Evolutionary conservation across 306 rosid genomes (phyloP).

Genomic region (Rosa lucieae): DNA sequence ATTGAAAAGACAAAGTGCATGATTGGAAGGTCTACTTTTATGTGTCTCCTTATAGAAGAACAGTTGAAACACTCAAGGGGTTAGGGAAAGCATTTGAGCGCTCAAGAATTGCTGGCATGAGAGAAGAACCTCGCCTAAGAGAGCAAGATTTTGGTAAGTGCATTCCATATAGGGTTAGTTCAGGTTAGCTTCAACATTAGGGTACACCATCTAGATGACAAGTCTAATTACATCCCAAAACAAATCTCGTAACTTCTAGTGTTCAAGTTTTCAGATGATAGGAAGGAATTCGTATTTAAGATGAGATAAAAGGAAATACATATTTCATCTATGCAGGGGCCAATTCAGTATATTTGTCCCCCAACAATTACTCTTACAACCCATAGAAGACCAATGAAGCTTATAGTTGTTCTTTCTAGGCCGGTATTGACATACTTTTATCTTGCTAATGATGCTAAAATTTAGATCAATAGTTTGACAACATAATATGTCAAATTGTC

Average conservation of each 20-base stretch:
- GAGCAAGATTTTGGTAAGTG: constrained; percentile 83
- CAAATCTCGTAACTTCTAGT: neutral
- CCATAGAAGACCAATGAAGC: neutral
- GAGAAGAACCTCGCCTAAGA: constrained; percentile 84
- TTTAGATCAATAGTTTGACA: neutral
- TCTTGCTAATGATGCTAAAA: neutral
- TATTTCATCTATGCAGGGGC: too few relatives aligned
- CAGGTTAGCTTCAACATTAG: constrained; percentile 18
- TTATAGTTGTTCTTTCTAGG: too few relatives aligned
- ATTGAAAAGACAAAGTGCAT: constrained; percentile 43
- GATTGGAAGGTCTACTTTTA: constrained; percentile 78
- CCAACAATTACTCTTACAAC: neutral
- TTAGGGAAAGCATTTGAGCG: constrained; percentile 70
- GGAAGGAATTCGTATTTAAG: too few relatives aligned
- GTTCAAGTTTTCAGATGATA: neutral
- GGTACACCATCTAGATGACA: neutral
- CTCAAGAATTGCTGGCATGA: constrained; percentile 65
- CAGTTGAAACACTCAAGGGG: constrained; percentile 53
- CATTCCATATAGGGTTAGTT: constrained; percentile 28
- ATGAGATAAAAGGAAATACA: too few relatives aligned
- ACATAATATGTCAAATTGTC: neutral
- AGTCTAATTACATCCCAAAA: neutral
- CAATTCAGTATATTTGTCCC: neutral
- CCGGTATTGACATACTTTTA: too few relatives aligned
- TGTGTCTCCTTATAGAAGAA: constrained; percentile 77